Conservation (phyloP, 139 green algal genomes). For the Desmodesmus armatus region DNA sequence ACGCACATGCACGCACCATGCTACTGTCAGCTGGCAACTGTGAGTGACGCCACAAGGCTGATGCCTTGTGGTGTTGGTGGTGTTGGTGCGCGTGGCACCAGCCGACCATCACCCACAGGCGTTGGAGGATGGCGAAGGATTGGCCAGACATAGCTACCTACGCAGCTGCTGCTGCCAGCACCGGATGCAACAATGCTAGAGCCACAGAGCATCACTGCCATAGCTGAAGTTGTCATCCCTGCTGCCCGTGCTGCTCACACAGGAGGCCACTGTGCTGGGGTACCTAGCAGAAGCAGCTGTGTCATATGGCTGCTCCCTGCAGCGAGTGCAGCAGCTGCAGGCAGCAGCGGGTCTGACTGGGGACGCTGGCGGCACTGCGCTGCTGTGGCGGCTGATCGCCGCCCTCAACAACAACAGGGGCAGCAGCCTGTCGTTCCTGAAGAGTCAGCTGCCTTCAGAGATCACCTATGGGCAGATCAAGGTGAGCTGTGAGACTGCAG, state of each 20-base stretch:
- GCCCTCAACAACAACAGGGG: conserved; percentile 6
- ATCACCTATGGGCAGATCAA: conserved; percentile 49
- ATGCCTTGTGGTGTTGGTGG: too few relatives aligned
- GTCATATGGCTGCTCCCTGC: not conserved
- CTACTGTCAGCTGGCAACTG: too few relatives aligned
- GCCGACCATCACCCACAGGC: too few relatives aligned
- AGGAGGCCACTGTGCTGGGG: conserved; percentile 27
- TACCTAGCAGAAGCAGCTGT: conserved; percentile 36
- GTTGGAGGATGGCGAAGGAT: too few relatives aligned
- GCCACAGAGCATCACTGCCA: too few relatives aligned
- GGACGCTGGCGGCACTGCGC: not conserved
- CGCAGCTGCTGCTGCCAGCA: too few relatives aligned
- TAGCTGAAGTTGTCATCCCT: too few relatives aligned
- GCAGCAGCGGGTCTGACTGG: not conserved
- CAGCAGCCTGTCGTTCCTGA: not conserved
- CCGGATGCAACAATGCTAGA: too few relatives aligned
- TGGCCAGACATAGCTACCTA: too few relatives aligned
- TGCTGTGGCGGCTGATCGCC: conserved; percentile 14
- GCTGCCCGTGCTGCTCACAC: conserved; percentile 15
- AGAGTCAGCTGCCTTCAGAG: conserved; percentile 13
- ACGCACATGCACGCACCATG: too few relatives aligned
- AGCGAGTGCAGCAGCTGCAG: conserved; percentile 30
- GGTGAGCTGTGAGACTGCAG: not conserved
- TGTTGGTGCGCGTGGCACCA: too few relatives aligned
- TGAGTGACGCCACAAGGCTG: too few relatives aligned